A percentile compares a stretch with the other conserved stretches of the same genome.
Evolutionary conservation across 257 asterid species (phyloP).

Genomic region (Plantago major): DNA sequence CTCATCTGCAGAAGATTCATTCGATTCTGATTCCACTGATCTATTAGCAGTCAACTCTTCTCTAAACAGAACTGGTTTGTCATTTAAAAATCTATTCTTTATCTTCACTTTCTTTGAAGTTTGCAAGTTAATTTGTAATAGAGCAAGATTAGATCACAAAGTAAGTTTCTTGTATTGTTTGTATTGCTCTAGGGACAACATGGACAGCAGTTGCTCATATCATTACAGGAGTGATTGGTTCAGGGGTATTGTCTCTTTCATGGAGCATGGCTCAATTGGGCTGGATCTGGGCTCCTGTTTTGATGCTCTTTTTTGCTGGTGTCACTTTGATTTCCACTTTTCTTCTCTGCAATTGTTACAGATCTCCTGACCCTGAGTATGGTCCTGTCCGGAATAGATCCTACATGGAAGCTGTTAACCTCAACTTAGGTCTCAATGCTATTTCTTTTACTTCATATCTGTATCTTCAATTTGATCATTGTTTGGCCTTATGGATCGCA

Average conservation of each 20-base stretch:
- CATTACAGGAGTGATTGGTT: conserved; percentile 78
- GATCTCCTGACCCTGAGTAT: conserved; percentile 51
- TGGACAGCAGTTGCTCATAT: conserved; percentile 86
- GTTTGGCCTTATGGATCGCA: not conserved
- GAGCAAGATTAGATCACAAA: too few species aligned
- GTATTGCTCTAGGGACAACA: conserved; percentile 39
- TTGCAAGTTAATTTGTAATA: too few species aligned
- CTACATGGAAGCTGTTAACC: conserved; percentile 54
- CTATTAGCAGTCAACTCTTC: conserved; percentile 20
- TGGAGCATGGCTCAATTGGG: conserved; percentile 83
- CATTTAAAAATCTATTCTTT: not conserved
- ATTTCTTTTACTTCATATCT: too few species aligned
- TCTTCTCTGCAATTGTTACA: conserved; percentile 52
- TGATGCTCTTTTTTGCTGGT: conserved; percentile 56
- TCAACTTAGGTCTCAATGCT: conserved; percentile 41
- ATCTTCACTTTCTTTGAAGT: not conserved
- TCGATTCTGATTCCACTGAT: conserved; percentile 10
- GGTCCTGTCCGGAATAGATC: conserved; percentile 50
- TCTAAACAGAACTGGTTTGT: conserved; percentile 34
- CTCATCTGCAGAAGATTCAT: conserved; percentile 1
- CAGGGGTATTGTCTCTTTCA: conserved; percentile 74
- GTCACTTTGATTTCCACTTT: conserved; percentile 42
- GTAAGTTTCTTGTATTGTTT: not conserved
- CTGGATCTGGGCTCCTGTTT: conserved; percentile 70
- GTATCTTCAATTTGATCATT: not conserved